Percentiles rank a stretch among this genome's conserved stretches.
These are phyloP conservation scores for Coniochaeta prunicola DNA, from an alignment of 2,329 filamentous ascomycete genomes.

Conservation along the genomic window DNA sequence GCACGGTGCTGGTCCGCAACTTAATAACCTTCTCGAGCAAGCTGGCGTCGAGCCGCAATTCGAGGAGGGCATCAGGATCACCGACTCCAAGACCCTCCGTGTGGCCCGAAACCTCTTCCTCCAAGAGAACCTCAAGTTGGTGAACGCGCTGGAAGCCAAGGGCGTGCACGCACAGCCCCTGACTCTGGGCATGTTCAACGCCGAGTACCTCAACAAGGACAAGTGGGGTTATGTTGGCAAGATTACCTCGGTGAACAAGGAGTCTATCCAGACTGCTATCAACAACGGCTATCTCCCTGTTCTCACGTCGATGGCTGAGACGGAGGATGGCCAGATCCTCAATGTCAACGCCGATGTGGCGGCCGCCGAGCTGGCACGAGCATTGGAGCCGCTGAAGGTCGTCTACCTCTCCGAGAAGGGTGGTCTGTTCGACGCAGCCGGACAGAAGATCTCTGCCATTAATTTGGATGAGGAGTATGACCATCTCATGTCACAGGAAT, in stretches of 20 bases:
- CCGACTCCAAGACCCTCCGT: conserved; percentile 88
- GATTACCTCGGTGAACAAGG: conserved; percentile 86
- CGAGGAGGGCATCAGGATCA: conserved; percentile 92
- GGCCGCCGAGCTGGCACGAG: conserved; percentile 82
- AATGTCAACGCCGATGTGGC: conserved; percentile 98
- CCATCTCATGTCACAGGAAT: conserved; percentile 83
- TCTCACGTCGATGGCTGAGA: conserved; percentile 94
- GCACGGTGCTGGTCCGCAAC: conserved; percentile 88
- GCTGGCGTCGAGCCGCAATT: conserved; percentile 93
- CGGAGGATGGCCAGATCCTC: conserved; percentile 79
- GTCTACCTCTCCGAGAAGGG: conserved; percentile 99
- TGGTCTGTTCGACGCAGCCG: conserved; percentile 86
- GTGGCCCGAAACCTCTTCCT: conserved; percentile 89
- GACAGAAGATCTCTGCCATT: conserved; percentile 92
- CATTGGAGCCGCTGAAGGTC: conserved; percentile 89
- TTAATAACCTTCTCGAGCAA: conserved; percentile 84
- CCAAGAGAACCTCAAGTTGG: conserved; percentile 89
- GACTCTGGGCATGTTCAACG: conserved; percentile 81
- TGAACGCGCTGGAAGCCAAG: conserved; percentile 81
- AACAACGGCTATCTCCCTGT: conserved; percentile 87
- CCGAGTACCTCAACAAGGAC: conserved; percentile 92
- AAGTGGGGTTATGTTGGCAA: conserved; percentile 95
- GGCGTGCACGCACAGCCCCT: conserved; percentile 86
- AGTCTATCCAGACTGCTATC: conserved; percentile 85
- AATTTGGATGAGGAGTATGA: conserved; percentile 97